phyloP scores from a whole-genome alignment of 2,329 filamentous ascomycete genomes.

The Aspergillus spinulosporus region DNA sequence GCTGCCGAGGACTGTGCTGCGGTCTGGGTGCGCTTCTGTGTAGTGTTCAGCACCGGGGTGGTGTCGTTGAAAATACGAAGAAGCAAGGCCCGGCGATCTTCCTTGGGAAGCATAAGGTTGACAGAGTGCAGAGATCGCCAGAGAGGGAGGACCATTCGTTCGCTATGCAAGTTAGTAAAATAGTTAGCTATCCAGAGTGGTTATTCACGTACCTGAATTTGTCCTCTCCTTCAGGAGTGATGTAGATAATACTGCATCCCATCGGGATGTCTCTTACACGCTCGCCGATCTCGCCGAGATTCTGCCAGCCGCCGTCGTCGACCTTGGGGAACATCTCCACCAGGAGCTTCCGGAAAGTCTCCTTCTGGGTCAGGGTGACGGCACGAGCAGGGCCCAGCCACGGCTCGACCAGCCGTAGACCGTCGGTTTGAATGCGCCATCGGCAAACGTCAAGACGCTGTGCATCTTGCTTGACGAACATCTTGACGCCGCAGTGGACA shows the following conservation, averaged over 20 bases:
- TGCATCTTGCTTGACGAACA: conserved; percentile 97
- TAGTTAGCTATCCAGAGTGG: neutral
- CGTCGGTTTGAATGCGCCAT: conserved; percentile 95
- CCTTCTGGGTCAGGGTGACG: conserved; percentile 71
- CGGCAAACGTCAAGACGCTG: conserved; percentile 82
- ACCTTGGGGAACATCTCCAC: conserved; percentile 97
- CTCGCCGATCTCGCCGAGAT: conserved; percentile 84
- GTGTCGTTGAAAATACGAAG: conserved; percentile 88
- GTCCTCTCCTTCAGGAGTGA: conserved; percentile 69
- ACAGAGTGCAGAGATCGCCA: conserved; percentile 92
- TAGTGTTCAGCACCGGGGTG: conserved; percentile 72
- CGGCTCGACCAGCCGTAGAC: conserved; percentile 83
- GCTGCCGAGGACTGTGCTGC: conserved; percentile 17
- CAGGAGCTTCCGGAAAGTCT: conserved; percentile 77
- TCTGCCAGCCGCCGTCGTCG: conserved; percentile 68
- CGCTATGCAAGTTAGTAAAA: conserved; percentile 45
- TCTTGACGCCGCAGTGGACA: conserved; percentile 94
- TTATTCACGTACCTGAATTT: conserved; percentile 51
- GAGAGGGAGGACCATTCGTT: conserved; percentile 84
- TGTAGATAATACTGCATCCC: conserved; percentile 86
- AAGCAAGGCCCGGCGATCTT: conserved; percentile 90
- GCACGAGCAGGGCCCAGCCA: conserved; percentile 81
- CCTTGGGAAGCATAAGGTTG: conserved; percentile 97
- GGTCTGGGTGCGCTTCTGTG: conserved; percentile 29
- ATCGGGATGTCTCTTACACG: conserved; percentile 75